Base-by-base conservation (phyloP, 2,329 filamentous ascomycete genomes). In the Thielaviopsis punctulata region DNA sequence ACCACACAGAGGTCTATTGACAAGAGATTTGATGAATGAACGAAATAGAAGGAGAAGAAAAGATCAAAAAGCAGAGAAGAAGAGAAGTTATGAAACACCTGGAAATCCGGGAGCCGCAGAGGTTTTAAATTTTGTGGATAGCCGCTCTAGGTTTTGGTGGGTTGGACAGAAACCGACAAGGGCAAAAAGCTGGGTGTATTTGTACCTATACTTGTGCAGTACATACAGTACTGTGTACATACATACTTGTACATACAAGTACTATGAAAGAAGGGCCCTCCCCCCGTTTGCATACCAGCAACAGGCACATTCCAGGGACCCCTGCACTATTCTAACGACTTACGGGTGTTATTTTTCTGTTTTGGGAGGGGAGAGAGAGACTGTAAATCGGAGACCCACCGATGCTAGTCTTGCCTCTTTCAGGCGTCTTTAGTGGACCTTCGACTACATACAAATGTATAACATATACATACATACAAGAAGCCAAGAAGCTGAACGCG, bases 1-100 rank as follows among this genome's bases (percentile, higher is more conserved):
- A 55, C 53, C 53, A 55, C 53, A 49, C 53, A 52, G 53, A 41
- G 36, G 36, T 7, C 53, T 41, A 50, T 50, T 48, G 21, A 27
- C 41, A 22, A 33, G 18, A 27, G 30, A 52, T 13, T 22, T 46
- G 23, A 33, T 43, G 19, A 39, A 27, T 27, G 23, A 15, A 36
- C n/a, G 30, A n/a, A 22, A 24, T 39, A 18, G 8, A 22, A 48
- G 25, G 9, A 27, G 45, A 36, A 22, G 24, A 39, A 24, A 49
- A 43, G 23, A 48, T 4, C 18, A 44, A 43, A 39, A 36, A 12
- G 1, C 21, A 27, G 44, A n/a, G n/a, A n/a, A 19, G n/a, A 41
- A n/a, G 36, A n/a, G 19, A 41, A 39, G 13, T 39, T 39, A 39
- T 39, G 33, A 39, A 41, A 41, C 36, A 21, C n/a, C 5, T 18